phyloP scores from a whole-genome alignment of 75 land plant species.

The Adiantum capillusveneris region DNA sequence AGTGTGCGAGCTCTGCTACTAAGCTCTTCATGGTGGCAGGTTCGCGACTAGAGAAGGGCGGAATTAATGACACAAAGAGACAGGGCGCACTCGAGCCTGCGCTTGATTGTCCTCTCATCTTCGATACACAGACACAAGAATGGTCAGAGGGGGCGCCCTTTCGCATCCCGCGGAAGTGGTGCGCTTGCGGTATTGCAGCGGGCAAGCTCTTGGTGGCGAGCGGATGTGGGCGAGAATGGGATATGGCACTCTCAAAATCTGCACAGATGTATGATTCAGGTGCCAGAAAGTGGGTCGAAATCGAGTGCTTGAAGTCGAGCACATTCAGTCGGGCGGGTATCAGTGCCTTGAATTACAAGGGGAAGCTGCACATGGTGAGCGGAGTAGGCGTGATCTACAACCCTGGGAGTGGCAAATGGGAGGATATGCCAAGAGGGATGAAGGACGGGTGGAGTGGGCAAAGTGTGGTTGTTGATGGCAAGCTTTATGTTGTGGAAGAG shows the following conservation, averaged over 20 bases:
- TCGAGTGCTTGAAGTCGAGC: slow-evolving; percentile 9
- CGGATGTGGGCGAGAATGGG: slow-evolving; percentile 28
- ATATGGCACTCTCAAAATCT: slow-evolving; percentile 13
- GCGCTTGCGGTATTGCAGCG: slow-evolving; percentile 15
- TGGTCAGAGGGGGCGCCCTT: slow-evolving; percentile 22
- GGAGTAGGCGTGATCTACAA: slow-evolving; percentile 25
- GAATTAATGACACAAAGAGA: neutral
- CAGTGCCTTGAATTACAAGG: slow-evolving; percentile 13
- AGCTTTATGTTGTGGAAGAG: slow-evolving; percentile 12
- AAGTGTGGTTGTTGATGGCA: slow-evolving; percentile 12
- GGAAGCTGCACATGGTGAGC: slow-evolving; percentile 26
- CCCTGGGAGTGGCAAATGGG: slow-evolving; percentile 8
- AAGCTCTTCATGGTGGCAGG: slow-evolving; percentile 32
- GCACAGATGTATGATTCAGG: slow-evolving; percentile 23
- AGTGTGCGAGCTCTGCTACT: slow-evolving; percentile 26
- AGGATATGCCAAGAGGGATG: slow-evolving; percentile 20
- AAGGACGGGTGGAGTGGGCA: slow-evolving; percentile 23
- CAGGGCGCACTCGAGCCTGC: slow-evolving; percentile 18
- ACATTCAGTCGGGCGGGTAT: slow-evolving; percentile 32
- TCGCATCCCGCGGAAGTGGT: slow-evolving; percentile 21
- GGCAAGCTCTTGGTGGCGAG: slow-evolving; percentile 23
- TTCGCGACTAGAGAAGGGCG: neutral
- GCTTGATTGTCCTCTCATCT: slow-evolving; percentile 24
- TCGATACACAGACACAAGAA: slow-evolving; percentile 4
- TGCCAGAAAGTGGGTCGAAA: slow-evolving; percentile 7